Conservation (phyloP, 768 basidiomycete genomes). For the Suillus plorans region DNA sequence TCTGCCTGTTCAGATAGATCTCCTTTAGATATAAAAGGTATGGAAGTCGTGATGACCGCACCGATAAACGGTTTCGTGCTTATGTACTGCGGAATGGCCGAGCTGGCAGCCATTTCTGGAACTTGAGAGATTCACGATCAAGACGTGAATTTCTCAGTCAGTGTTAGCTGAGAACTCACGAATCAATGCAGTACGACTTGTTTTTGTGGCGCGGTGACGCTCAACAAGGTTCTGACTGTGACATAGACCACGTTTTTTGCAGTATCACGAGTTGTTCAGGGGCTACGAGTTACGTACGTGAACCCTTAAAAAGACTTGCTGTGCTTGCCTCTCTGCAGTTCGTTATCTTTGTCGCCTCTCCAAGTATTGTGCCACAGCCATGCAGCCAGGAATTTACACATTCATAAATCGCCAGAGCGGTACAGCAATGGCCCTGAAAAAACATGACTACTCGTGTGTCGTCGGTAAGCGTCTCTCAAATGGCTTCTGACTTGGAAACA, state of each 20-base stretch:
- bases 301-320: neutral
- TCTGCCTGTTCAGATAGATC: neutral
- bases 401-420: constrained; percentile 33
- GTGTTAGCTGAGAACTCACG: neutral
- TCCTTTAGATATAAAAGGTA: neutral
- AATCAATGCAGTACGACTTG: neutral
- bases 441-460: constrained; percentile 17
- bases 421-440: constrained; percentile 29
- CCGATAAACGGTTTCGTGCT: neutral
- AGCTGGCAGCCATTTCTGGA: neutral
- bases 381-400: constrained; percentile 31
- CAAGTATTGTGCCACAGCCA: neutral
- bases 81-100: neutral
- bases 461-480: constrained; percentile 15
- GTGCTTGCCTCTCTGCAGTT: neutral
- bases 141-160: neutral
- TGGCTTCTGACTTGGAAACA: constrained; percentile 1
- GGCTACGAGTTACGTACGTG: no score
- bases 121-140: neutral
- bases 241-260: no score
- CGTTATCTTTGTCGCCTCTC: neutral
- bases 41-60: neutral
- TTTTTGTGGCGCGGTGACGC: neutral
- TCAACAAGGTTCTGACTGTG: no score
- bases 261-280: no score